Base-by-base conservation (phyloP, 2,329 filamentous ascomycete species). In the Dothideomycetes sp. region DNA sequence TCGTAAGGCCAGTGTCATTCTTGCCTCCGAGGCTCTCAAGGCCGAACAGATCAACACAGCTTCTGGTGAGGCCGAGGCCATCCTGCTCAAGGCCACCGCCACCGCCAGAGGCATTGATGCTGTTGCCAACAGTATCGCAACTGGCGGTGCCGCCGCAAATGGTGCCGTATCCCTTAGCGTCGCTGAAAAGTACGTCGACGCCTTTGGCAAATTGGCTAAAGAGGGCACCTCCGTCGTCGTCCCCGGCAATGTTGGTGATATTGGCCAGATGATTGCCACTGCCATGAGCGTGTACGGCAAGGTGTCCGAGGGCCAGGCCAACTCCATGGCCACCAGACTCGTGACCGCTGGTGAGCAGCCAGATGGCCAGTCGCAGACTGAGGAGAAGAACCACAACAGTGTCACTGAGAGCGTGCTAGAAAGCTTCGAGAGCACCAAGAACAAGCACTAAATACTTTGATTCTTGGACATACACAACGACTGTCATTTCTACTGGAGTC, bases 161-260 rank as follows among this genome's bases (percentile, higher is more conserved):
- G 77, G 78, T 24, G 91, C 91, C 18, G 74, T 98, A 33, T 88
- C 84, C 54, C 65, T 98, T 46, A 84, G 75, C 11, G 85, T 98
- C 7, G 91, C 91, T 0, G 91, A 98, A 73, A 94, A 95, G 65
- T 98, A 98, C 53, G 91, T 98, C 38, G 89, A 93, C 34, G 91
- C 91, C 3, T 98, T 96, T 56, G 81, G 75, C 50, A 85, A 88
- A 57, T 69, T 98, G 51, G 91, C 91, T 37, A 91, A 89, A 65
- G 88, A 98, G 68, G 86, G 91, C 52, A 98, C 91, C 3, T 84
- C 87, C 4, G 82, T 98, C 19, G 86, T 98, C 15, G 88, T 98
- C 11, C 91, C 91, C 1, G 91, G 91, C 9, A 96, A 98, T 55
- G 86, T 98, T 29, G 91, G 91, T 45, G 91, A 98, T 58, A 88